phyloP scores from a whole-genome alignment of 1,284 basidiomycete genomes.

The Pyrrhoderma noxium region DNA sequence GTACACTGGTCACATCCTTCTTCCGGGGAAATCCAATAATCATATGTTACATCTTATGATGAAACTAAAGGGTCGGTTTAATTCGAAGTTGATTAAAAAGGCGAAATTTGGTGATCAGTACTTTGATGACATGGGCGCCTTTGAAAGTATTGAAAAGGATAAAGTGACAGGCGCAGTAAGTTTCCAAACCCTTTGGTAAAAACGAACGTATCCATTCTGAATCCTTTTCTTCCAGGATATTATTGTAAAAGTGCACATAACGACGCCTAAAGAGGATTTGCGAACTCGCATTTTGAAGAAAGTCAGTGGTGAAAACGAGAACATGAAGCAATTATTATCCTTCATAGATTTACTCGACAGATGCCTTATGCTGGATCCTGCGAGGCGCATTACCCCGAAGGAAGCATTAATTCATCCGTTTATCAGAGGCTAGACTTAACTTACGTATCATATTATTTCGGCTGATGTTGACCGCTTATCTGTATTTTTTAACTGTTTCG shows the following conservation, averaged over 20 bases:
- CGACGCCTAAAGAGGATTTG: slow-evolving; percentile 80
- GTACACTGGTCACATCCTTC: slow-evolving; percentile 97
- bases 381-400: slow-evolving; percentile 77
- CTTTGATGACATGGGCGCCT: slow-evolving; percentile 88
- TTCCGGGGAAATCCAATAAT: slow-evolving; percentile 95
- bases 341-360: slow-evolving; percentile 93
- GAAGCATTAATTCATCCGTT: slow-evolving; percentile 89
- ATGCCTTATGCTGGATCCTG: slow-evolving; percentile 87
- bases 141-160: slow-evolving; percentile 76
- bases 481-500: no score
- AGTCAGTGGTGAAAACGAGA: slow-evolving; percentile 88
- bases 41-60: slow-evolving; percentile 97
- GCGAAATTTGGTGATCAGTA: slow-evolving; percentile 87
- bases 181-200: no score
- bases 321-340: slow-evolving; percentile 72
- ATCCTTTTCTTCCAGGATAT: slow-evolving; percentile 56
- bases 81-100: slow-evolving; percentile 90
- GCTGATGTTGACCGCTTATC: no score
- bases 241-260: slow-evolving; percentile 73
- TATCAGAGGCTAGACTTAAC: slow-evolving; percentile 49
- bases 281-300: slow-evolving; percentile 79
- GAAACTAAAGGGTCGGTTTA: slow-evolving; percentile 94
- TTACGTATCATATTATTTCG: neutral
- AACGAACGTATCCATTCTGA: no score
- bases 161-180: slow-evolving; percentile 76